Conservation (phyloP, 176 grass and related monocot species). For the Paspalum notatum region DNA sequence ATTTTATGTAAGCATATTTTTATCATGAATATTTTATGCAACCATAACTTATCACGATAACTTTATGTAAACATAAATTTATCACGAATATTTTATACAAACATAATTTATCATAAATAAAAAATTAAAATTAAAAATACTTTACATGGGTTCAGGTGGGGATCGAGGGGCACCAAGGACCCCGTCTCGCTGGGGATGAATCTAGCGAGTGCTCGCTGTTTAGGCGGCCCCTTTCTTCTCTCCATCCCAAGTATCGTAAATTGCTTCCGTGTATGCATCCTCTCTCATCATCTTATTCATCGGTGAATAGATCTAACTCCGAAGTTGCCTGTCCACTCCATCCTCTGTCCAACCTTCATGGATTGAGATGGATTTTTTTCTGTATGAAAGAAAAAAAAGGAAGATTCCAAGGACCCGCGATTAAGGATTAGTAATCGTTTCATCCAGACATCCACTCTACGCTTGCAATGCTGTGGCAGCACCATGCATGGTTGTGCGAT, state of each 20-base stretch:
- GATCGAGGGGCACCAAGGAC: too few species aligned
- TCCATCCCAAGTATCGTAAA: neutral
- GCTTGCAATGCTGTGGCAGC: neutral
- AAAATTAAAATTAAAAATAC: too few species aligned
- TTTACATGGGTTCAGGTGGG: too few species aligned
- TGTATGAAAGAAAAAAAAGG: slow-evolving; percentile 19
- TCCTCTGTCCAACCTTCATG: neutral
- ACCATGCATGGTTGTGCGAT: neutral
- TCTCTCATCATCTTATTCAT: slow-evolving; percentile 35
- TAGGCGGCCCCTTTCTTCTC: too few species aligned
- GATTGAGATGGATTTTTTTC: slow-evolving; percentile 41
- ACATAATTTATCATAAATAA: too few species aligned
- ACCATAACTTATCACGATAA: too few species aligned
- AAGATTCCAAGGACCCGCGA: slow-evolving; percentile 25
- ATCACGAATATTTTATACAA: too few species aligned
- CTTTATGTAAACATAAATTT: too few species aligned
- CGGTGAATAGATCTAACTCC: neutral
- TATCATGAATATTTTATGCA: too few species aligned
- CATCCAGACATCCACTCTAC: neutral
- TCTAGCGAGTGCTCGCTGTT: too few species aligned
- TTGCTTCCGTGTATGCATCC: neutral
- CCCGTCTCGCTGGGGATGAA: too few species aligned
- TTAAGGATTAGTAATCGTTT: slow-evolving; percentile 15
- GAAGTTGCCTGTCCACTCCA: slow-evolving; percentile 16
- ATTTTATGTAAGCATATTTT: too few species aligned